Evolutionary conservation across 306 rosid genomes (phyloP), one percentile per base, ranked within the genome.

Genomic region (Fragaria ananassa): DNA sequence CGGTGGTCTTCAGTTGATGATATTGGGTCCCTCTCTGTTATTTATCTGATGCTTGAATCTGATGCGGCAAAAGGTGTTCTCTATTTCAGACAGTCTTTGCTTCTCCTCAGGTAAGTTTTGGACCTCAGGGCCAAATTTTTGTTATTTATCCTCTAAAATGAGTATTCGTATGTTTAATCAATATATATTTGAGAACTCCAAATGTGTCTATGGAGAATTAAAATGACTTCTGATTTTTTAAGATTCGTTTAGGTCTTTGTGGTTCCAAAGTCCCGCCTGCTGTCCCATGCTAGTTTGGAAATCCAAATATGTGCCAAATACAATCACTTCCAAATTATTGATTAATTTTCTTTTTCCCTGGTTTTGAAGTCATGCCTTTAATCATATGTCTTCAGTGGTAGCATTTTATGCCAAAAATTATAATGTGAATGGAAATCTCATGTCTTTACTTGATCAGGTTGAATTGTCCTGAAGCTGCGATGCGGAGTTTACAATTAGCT

Each of bases 1-100:
- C 87, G 96, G 74, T 93, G 98, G 98, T 93, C 98, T 46, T 84
- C 97, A 47, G 97, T 93, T 74, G 96, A 93, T 83, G 98, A 93
- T 87, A 86, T 88, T 31, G 97, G 96, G 51, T 93, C 98, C 62
- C 89, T 93, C 46, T 91, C 98, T 46, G 97, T 93, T 68, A 93
- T 93, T 76, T 89, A 87, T 77, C 98, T 89, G 85, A 93, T 93
- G 98, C 98, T 93, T 39, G 97, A 93, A 88, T 89, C 93, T 72
- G 98, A 93, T 83, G 88, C 88, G 5, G 88, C 92, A 45, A 91
- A 93, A 83, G 93, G 98, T 54, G 96, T 93, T 77, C 85, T 93
- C 64, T 91, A 89, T 83, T 93, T 93, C 82, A 93, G 98, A 78
- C 98, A 88, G 91, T 93, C 98, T 41, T 83, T 91, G 92, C 98